Conservation (phyloP, 352 stramenopile genomes). For the Peronosclerospora sorghi region DNA sequence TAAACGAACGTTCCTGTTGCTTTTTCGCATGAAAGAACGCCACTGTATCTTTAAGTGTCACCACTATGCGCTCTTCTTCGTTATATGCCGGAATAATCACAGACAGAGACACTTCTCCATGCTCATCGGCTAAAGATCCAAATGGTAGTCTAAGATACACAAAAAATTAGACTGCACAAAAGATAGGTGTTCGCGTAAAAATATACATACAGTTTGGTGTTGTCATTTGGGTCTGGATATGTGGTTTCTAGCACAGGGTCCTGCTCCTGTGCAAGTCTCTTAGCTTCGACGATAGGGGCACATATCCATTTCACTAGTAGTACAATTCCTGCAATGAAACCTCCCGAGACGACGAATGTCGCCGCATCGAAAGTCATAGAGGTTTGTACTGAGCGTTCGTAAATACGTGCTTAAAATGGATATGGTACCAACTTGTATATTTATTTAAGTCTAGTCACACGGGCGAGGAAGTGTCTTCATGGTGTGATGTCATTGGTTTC, state of each 20-base stretch:
- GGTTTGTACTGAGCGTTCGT: constrained; percentile 7
- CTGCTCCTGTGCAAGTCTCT: constrained; percentile 30
- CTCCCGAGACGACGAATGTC: constrained; percentile 10
- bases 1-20: constrained; percentile 26
- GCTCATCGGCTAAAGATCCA: constrained; percentile 46
- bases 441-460: constrained; percentile 5
- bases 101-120: constrained; percentile 53
- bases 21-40: constrained; percentile 75
- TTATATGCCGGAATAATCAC: constrained; percentile 94
- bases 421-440: background rate
- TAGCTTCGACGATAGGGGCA: constrained; percentile 42
- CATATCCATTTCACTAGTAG: constrained; percentile 47
- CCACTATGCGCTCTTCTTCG: constrained; percentile 86
- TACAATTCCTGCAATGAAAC: constrained; percentile 14
- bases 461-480: constrained; percentile 9
- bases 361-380: constrained; percentile 9
- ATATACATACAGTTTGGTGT: constrained; percentile 29
- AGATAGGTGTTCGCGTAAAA: too few relatives aligned
- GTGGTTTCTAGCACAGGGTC: constrained; percentile 45
- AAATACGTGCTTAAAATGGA: constrained; percentile 3
- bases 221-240: constrained; percentile 41
- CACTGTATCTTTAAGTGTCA: constrained; percentile 86
- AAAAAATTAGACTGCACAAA: too few relatives aligned
- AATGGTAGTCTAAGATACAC: constrained; percentile 54
- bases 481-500: constrained; percentile 14